Evolutionary conservation across 1,284 basidiomycete species (phyloP).

Genomic region (Ceratobasidium sp.): DNA sequence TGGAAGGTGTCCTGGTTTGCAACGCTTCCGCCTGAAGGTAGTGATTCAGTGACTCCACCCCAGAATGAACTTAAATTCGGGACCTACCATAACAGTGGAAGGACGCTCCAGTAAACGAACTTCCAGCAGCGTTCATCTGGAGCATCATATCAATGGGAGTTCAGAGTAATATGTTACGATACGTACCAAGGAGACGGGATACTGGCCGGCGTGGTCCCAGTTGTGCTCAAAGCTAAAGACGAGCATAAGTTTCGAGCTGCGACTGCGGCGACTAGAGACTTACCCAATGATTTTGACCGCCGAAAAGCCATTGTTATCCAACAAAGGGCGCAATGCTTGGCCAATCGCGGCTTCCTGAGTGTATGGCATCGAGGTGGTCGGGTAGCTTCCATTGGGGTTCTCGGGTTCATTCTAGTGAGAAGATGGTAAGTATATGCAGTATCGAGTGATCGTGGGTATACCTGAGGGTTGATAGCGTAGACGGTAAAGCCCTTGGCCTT

Average conservation of each 20-base stretch:
- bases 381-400: conserved; percentile 68
- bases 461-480: conserved; percentile 68
- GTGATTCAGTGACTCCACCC: not conserved
- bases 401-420: conserved; percentile 66
- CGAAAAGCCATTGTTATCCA: conserved; percentile 66
- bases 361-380: conserved; percentile 62
- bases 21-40: conserved; percentile 11
- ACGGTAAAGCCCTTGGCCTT: conserved; percentile 63
- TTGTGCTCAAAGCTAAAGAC: conserved; percentile 61
- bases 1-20: conserved; percentile 63
- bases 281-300: conserved; percentile 64
- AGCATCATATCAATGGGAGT: conserved; percentile 13
- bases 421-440: not conserved
- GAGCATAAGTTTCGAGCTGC: not conserved
- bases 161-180: too few species aligned
- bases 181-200: conserved; percentile 65
- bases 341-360: conserved; percentile 64
- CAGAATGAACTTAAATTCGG: conserved; percentile 2
- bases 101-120: conserved; percentile 63
- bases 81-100: conserved; percentile 66
- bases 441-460: conserved; percentile 46
- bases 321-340: conserved; percentile 61
- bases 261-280: not conserved
- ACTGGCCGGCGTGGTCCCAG: conserved; percentile 65
- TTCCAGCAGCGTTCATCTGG: conserved; percentile 65